Evolutionary conservation across 2,329 filamentous ascomycete species (phyloP), one percentile per base, ranked within the genome.

Genomic region (Cladophialophora bantiana): DNA sequence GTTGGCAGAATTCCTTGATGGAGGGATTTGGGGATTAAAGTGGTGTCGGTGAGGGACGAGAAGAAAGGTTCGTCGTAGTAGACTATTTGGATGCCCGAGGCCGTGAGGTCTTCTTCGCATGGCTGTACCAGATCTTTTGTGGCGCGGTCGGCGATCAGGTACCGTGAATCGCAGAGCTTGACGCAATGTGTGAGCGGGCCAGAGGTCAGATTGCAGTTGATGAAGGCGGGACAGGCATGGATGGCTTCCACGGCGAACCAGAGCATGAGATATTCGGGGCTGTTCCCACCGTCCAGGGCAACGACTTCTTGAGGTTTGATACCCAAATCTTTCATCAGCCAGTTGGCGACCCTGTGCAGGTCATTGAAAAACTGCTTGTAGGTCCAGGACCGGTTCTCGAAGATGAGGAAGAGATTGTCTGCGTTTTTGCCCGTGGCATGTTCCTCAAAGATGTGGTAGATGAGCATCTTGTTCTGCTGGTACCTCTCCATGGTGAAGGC

Each of bases 381-480:
- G 2, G 87, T 89, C 76, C 87, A 89, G 71, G 81, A 83, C 32
- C 85, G 83, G 55, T 81, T 80, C 10, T 88, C 86, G 53, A 88
- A 90, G 89, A 90, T 93, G 72, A 93, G 83, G 72, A 86, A 88
- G 64, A 85, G 81, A 55, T 83, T 68, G 85, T 82, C 58, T 83
- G 82, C 65, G 84, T 79, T 0, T 83, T 85, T 42, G 84, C 81
- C 34, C 78, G 77, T 52, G 81, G 80, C 12, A 82, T 87, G n/a
- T 83, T 79, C 79, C 73, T 89, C 86, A 74, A 93, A 89, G 66
- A 85, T 77, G 76, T 91, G 90, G 83, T 89, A 93, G 0, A 87
- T 80, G 18, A 88, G 90, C 9, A 83, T 73, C n/a, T 84, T 82
- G 12, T 85, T 84, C 45, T 83, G 78, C 58, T 80, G 78, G 18